Percentiles rank a stretch among this genome's conserved stretches.
These are phyloP conservation scores for Kluyveromyces sp. DNA, from an alignment of 1,139 yeast genomes.

Conservation along the genomic window DNA sequence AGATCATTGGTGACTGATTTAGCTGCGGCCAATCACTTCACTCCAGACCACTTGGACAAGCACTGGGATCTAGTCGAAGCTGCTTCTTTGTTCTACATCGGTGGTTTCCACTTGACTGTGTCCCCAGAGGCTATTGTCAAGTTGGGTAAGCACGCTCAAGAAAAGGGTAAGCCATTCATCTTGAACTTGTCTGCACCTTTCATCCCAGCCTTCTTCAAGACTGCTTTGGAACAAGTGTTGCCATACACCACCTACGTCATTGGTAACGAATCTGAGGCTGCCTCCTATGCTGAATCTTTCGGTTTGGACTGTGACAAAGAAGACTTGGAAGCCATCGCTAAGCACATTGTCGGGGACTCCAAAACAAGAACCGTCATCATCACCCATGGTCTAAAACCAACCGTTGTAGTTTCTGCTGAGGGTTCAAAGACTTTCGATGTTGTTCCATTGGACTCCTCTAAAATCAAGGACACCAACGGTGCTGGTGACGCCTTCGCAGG, in stretches of 20 bases:
- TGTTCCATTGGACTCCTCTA: constrained; percentile 53
- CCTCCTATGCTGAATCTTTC: constrained; percentile 85
- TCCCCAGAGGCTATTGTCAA: constrained; percentile 89
- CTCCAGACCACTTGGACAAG: constrained; percentile 74
- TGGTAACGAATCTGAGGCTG: constrained; percentile 97
- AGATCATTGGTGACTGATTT: constrained; percentile 93
- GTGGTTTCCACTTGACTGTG: constrained; percentile 97
- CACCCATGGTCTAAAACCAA: constrained; percentile 90
- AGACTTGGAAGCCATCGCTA: constrained; percentile 73
- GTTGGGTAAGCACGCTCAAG: constrained; percentile 89
- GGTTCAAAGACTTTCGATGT: constrained; percentile 53
- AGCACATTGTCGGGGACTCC: constrained; percentile 58
- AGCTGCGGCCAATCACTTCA: constrained; percentile 97
- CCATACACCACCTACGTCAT: constrained; percentile 89
- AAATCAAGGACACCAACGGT: constrained; percentile 91
- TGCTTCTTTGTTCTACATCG: constrained; percentile 82
- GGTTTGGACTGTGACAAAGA: constrained; percentile 43
- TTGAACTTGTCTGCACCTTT: constrained; percentile 95
- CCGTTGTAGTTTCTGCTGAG: constrained; percentile 57
- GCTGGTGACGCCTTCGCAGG: constrained; percentile 99
- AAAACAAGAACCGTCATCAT: constrained; percentile 78
- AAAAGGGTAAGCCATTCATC: constrained; percentile 70
- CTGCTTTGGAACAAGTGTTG: constrained; percentile 67
- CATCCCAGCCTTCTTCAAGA: constrained; percentile 92
- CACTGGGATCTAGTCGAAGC: constrained; percentile 82